Conservation (phyloP, 2,329 filamentous ascomycete species). For the Trichocomaceae sp. region DNA sequence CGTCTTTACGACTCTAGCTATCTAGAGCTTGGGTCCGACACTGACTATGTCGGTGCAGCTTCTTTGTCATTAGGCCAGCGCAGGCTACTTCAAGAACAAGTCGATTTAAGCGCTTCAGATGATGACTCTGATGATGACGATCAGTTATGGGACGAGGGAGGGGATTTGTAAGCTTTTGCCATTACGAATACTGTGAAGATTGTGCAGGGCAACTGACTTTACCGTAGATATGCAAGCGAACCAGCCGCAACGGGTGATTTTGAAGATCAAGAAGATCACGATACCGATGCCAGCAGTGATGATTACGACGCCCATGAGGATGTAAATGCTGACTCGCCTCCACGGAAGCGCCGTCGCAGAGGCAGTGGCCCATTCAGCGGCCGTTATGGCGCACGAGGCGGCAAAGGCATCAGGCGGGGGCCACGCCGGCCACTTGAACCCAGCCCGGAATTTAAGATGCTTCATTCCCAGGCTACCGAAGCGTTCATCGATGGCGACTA, state of each 20-base stretch:
- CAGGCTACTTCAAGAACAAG: conserved; percentile 8
- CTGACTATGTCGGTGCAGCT: not conserved
- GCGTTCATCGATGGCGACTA: conserved; percentile 45
- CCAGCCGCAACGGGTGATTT: conserved; percentile 9
- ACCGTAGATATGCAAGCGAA: conserved; percentile 12
- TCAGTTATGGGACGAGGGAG: not conserved
- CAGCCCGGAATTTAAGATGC: conserved; percentile 42
- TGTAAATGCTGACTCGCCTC: conserved; percentile 14
- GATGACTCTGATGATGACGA: conserved; percentile 10
- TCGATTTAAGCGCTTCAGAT: conserved; percentile 4
- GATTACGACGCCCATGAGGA: conserved; percentile 21
- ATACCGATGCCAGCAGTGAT: conserved; percentile 16
- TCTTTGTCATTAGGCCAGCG: conserved; percentile 9
- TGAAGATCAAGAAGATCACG: conserved; percentile 3
- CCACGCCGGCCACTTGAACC: conserved; percentile 43
- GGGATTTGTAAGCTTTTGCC: not conserved
- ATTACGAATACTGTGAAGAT: not conserved
- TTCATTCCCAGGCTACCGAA: conserved; percentile 43
- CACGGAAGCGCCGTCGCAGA: conserved; percentile 27
- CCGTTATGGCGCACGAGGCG: conserved; percentile 35
- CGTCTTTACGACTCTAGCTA: conserved; percentile 10
- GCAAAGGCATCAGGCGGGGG: conserved; percentile 42
- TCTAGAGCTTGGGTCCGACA: not conserved
- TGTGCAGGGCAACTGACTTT: not conserved
- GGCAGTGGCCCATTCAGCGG: conserved; percentile 30